Evolutionary conservation across 2,329 filamentous ascomycete genomes (phyloP).

Genomic region (Fusarium equiseti): DNA sequence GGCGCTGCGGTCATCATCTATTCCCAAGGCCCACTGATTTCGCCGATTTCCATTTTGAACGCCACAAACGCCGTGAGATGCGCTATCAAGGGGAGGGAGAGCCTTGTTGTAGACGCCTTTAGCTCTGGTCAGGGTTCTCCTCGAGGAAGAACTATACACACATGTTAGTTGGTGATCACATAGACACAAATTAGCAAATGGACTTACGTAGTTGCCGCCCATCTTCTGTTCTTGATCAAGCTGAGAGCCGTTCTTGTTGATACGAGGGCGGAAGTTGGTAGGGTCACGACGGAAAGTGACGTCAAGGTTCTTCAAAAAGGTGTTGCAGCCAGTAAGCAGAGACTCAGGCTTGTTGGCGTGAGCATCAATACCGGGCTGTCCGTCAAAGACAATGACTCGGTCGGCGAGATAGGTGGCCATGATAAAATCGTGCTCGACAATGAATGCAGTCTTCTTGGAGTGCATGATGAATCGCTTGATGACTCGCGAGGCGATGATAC

Average conservation of each 20-base stretch:
- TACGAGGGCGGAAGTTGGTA: conserved; percentile 94
- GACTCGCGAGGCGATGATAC: conserved; percentile 95
- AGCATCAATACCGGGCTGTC: conserved; percentile 87
- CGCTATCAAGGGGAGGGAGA: conserved; percentile 50
- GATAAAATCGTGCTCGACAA: conserved; percentile 99
- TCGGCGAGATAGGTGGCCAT: conserved; percentile 86
- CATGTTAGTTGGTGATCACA: conserved; percentile 26
- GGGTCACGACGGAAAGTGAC: conserved; percentile 99
- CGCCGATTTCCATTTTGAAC: conserved; percentile 59
- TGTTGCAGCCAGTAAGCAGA: conserved; percentile 94
- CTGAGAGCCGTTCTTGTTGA: conserved; percentile 97
- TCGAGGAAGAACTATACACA: conserved; percentile 88
- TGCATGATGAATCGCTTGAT: conserved; percentile 99
- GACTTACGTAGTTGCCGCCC: conserved; percentile 86
- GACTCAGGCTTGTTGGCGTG: conserved; percentile 92
- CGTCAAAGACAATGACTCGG: conserved; percentile 98
- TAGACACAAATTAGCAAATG: not conserved
- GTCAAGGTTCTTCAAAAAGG: conserved; percentile 94
- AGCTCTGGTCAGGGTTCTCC: conserved; percentile 70
- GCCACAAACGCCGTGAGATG: conserved; percentile 62
- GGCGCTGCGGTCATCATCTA: conserved; percentile 62
- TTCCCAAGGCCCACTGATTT: conserved; percentile 51
- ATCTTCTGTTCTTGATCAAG: conserved; percentile 98
- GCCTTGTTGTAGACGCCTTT: conserved; percentile 58
- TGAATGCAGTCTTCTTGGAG: conserved; percentile 98